Conservation (phyloP, 1,284 basidiomycete genomes). For the Rugosomyces carneus region DNA sequence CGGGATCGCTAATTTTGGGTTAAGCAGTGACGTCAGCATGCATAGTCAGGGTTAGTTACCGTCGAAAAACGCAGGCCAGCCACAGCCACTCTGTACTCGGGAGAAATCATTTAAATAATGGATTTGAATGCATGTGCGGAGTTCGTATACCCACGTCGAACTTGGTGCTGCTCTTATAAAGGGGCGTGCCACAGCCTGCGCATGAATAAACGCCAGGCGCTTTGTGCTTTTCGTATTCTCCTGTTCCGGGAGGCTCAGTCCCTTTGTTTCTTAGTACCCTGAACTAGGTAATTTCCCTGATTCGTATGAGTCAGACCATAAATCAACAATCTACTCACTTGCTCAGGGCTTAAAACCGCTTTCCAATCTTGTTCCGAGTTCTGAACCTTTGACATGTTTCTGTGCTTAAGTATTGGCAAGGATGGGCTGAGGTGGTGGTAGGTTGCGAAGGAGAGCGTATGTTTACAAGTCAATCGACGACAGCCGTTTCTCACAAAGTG, state of each 20-base stretch:
- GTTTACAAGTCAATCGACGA: conserved; percentile 7
- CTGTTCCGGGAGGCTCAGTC: conserved; percentile 76
- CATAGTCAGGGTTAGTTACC: conserved; percentile 32
- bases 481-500: background rate
- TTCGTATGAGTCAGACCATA: background rate
- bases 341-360: conserved; percentile 75
- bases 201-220: conserved; percentile 70
- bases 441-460: background rate
- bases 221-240: conserved; percentile 70
- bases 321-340: conserved; percentile 46
- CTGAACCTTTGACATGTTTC: conserved; percentile 31
- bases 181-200: conserved; percentile 60
- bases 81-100: conserved; percentile 80
- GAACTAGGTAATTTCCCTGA: conserved; percentile 49
- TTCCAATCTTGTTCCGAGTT: conserved; percentile 86
- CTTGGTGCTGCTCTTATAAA: conserved; percentile 88
- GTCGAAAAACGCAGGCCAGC: conserved; percentile 98
- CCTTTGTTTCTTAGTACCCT: conserved; percentile 82
- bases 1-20: conserved; percentile 59
- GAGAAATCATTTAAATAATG: too few relatives aligned
- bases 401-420: conserved; percentile 11
- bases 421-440: background rate
- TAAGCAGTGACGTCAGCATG: conserved; percentile 1
- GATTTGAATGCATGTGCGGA: too few relatives aligned
- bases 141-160: conserved; percentile 49